Conservation (phyloP, 2,329 filamentous ascomycete genomes). For the Fusarium torreyae region DNA sequence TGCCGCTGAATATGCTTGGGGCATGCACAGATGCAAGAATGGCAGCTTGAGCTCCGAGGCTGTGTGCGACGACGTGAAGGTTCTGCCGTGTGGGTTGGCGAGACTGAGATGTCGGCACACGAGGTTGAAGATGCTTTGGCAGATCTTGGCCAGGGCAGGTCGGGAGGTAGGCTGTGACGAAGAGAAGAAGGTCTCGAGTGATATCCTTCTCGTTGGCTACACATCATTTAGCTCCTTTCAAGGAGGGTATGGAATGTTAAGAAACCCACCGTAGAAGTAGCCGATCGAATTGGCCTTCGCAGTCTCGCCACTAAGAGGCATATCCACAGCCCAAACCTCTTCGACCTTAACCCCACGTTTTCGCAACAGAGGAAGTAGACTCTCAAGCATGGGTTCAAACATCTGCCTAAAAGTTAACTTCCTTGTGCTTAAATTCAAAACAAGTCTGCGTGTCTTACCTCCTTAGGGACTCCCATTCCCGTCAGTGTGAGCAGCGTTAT, state of each 20-base stretch:
- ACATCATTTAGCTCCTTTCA: too few relatives aligned
- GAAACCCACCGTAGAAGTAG: background rate
- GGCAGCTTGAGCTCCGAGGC: slow-evolving; percentile 1
- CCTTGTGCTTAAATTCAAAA: too few relatives aligned
- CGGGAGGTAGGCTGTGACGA: background rate
- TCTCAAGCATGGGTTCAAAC: background rate
- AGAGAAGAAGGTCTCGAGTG: background rate
- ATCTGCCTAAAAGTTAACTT: background rate
- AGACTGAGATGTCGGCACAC: background rate
- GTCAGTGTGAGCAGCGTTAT: slow-evolving; percentile 4
- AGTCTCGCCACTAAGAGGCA: slow-evolving; percentile 2
- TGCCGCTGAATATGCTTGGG: background rate
- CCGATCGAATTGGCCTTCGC: background rate
- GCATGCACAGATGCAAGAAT: background rate
- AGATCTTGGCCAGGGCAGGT: background rate
- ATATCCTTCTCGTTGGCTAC: slow-evolving; percentile 1
- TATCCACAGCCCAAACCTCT: background rate
- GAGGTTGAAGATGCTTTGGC: background rate
- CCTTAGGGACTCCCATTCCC: slow-evolving; percentile 2
- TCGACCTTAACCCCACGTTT: background rate
- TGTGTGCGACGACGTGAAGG: background rate
- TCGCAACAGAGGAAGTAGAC: background rate
- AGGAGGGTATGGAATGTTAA: too few relatives aligned
- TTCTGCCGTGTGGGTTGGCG: background rate
- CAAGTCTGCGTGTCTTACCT: background rate